phyloP scores from a whole-genome alignment of 176 grass and related monocot species.

The Musa troglodytarum region DNA sequence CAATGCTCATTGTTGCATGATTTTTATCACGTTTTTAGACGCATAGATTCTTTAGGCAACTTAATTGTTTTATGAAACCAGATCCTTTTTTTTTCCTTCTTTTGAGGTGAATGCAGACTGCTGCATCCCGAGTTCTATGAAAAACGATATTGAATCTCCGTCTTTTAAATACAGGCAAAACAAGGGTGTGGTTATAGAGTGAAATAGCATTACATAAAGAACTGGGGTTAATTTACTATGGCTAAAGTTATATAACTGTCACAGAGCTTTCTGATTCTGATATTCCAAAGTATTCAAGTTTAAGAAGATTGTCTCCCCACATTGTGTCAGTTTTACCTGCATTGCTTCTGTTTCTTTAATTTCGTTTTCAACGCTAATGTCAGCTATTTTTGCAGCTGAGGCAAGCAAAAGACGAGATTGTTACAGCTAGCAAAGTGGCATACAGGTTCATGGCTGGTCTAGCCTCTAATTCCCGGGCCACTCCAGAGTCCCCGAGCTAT shows the following conservation, averaged over 20 bases:
- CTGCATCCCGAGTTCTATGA: not conserved
- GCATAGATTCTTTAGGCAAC: not conserved
- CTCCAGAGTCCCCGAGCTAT: slow-evolving; percentile 38
- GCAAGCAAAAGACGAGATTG: slow-evolving; percentile 92
- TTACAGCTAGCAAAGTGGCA: slow-evolving; percentile 81
- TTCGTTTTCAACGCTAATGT: not conserved
- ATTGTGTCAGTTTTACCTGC: not conserved
- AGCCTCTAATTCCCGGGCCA: slow-evolving; percentile 46
- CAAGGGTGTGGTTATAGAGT: not conserved
- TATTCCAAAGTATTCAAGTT: not conserved
- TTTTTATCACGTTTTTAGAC: too few relatives aligned
- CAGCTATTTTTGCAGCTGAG: slow-evolving; percentile 52
- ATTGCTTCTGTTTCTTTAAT: not conserved
- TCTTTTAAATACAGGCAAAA: not conserved
- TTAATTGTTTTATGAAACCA: not conserved
- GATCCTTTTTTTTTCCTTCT: not conserved
- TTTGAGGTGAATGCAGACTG: not conserved
- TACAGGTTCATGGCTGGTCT: slow-evolving; percentile 98
- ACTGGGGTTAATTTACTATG: not conserved
- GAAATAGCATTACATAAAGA: too few relatives aligned
- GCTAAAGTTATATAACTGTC: not conserved
- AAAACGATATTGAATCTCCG: not conserved
- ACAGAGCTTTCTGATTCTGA: not conserved
- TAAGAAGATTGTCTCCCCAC: not conserved
- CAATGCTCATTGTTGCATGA: too few relatives aligned